These are phyloP conservation scores for Phylloporus scabripes DNA, from an alignment of 768 basidiomycete genomes.

Conservation along the genomic window DNA sequence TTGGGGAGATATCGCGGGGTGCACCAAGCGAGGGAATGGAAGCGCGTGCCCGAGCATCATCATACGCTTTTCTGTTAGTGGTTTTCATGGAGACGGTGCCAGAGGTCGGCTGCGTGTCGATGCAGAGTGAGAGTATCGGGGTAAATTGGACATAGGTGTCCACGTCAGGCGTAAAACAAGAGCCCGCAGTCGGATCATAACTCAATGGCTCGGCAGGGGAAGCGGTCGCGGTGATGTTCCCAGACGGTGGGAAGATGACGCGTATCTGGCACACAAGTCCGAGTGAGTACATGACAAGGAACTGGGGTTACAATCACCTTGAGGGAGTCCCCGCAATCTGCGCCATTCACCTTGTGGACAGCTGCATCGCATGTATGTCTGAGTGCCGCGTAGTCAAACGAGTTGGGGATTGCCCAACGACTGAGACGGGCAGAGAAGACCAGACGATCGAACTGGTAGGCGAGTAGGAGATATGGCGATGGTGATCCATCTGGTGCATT, in stretches of 20 bases:
- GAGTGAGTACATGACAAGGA: not conserved
- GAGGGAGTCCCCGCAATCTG: slow-evolving; percentile 10
- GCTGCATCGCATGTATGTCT: slow-evolving; percentile 42
- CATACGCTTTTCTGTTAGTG: slow-evolving; percentile 54
- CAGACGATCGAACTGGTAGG: slow-evolving; percentile 58
- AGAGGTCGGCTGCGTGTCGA: slow-evolving; percentile 53
- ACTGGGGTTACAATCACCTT: slow-evolving; percentile 15
- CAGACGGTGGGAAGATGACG: slow-evolving; percentile 40
- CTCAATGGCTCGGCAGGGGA: slow-evolving; percentile 29
- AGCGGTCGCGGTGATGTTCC: slow-evolving; percentile 33
- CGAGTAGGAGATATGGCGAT: slow-evolving; percentile 57
- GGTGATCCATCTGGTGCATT: slow-evolving; percentile 43
- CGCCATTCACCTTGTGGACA: slow-evolving; percentile 28
- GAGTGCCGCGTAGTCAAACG: slow-evolving; percentile 37
- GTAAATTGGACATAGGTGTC: slow-evolving; percentile 25
- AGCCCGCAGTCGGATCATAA: slow-evolving; percentile 37
- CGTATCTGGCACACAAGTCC: slow-evolving; percentile 41
- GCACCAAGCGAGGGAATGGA: slow-evolving; percentile 34
- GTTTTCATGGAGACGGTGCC: slow-evolving; percentile 62
- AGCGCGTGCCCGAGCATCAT: slow-evolving; percentile 56
- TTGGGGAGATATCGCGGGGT: not conserved
- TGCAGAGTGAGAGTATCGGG: slow-evolving; percentile 40
- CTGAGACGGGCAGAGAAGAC: slow-evolving; percentile 44
- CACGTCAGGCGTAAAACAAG: slow-evolving; percentile 33
- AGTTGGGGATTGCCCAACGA: slow-evolving; percentile 39